Conservation (phyloP, 257 asterid species). For the Forsythia viridissima region DNA sequence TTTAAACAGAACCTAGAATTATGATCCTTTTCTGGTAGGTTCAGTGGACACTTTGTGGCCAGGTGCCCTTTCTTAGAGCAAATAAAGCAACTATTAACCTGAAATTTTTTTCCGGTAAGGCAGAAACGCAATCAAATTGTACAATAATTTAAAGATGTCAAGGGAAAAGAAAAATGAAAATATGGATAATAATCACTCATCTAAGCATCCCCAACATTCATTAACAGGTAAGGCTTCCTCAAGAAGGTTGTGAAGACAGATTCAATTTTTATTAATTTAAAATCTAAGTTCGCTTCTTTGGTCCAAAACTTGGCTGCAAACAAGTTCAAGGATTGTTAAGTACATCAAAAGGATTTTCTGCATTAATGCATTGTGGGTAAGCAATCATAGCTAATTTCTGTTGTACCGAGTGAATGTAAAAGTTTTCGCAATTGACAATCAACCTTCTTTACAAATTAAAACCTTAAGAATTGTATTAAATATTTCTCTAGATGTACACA, state of each 20-base stretch:
- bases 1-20: slow-evolving; percentile 30
- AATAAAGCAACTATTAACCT: slow-evolving; percentile 38
- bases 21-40: slow-evolving; percentile 22
- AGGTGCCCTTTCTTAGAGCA: slow-evolving; percentile 41
- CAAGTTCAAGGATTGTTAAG: not conserved
- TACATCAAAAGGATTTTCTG: slow-evolving; percentile 1
- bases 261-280: not conserved
- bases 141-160: not conserved
- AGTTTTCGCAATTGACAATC: not conserved
- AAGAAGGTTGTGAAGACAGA: not conserved
- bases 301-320: not conserved
- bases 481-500: not conserved
- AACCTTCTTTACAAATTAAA: not conserved
- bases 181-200: not conserved
- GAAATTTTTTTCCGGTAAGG: slow-evolving; percentile 12
- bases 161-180: not conserved
- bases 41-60: slow-evolving; percentile 34
- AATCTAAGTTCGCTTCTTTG: not conserved
- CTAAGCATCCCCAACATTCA: slow-evolving; percentile 2
- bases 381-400: not conserved
- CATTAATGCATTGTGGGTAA: not conserved
- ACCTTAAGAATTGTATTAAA: not conserved
- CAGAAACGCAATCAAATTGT: not conserved
- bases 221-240: not conserved
- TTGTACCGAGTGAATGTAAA: not conserved